A percentile compares a stretch with the other conserved stretches of the same genome.
Evolutionary conservation across 805 yeast genomes (phyloP).

Genomic region (Kodamaea kaohsiungensis): DNA sequence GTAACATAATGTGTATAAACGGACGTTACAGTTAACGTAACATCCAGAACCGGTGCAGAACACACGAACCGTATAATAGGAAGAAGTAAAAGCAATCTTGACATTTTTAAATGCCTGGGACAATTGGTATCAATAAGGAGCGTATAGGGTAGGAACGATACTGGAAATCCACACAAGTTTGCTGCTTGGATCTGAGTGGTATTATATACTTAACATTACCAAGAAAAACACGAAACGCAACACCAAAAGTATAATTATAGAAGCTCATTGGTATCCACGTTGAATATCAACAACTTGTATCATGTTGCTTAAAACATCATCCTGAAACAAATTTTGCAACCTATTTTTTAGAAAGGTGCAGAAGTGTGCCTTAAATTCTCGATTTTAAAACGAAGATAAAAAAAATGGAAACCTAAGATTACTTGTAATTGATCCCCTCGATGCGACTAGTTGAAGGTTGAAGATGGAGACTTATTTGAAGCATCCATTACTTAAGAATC

Average conservation of each 20-base stretch:
- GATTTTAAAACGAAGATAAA: neutral
- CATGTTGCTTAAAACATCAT: neutral
- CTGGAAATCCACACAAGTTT: neutral
- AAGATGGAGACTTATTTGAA: conserved; percentile 12
- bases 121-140: neutral
- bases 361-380: neutral
- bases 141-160: neutral
- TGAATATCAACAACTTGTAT: neutral
- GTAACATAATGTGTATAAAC: neutral
- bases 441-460: neutral
- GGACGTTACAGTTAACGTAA: neutral
- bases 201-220: neutral
- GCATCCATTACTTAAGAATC: conserved; percentile 35
- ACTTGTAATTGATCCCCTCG: neutral
- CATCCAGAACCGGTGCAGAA: neutral
- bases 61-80: neutral
- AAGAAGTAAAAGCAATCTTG: neutral
- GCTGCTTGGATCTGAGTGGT: neutral
- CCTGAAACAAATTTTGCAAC: neutral
- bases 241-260: neutral
- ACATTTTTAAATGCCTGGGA: neutral
- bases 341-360: neutral
- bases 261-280: too few relatives aligned
- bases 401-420: neutral
- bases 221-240: neutral